phyloP scores from a whole-genome alignment of 148 eudicot genomes.

The Nyssa sinensis region DNA sequence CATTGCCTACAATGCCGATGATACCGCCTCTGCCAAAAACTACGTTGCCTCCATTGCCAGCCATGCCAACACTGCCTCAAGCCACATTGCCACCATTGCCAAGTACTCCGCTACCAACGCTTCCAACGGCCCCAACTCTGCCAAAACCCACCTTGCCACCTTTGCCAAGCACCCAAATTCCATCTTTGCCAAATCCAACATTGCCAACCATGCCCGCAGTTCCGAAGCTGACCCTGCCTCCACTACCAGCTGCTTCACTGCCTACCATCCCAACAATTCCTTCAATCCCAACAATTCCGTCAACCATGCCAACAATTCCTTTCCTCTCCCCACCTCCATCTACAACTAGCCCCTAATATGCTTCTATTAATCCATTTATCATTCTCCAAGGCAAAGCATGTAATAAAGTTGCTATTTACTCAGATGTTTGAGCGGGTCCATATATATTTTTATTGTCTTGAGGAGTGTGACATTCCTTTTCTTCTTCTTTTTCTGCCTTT shows the following conservation, averaged over 20 bases:
- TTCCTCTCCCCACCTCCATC: background rate
- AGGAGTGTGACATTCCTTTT: too few relatives aligned
- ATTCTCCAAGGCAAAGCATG: background rate
- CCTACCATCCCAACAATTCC: conserved; percentile 8
- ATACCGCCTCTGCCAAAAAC: background rate
- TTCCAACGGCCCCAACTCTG: background rate
- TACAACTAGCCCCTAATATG: background rate
- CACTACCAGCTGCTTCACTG: conserved; percentile 1
- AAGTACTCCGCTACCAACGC: conserved; percentile 2
- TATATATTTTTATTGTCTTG: too few relatives aligned
- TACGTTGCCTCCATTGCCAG: background rate
- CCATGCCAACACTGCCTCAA: background rate
- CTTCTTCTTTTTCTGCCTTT: too few relatives aligned
- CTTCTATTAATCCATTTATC: background rate
- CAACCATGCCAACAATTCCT: conserved; percentile 2
- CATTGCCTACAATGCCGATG: background rate
- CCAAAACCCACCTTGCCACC: conserved; percentile 13
- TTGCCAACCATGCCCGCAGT: background rate
- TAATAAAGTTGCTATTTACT: too few relatives aligned
- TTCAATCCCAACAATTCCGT: background rate
- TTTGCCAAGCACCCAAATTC: background rate
- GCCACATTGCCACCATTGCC: background rate
- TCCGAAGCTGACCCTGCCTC: conserved; percentile 11
- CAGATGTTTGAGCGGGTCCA: too few relatives aligned
- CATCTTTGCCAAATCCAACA: background rate